Evolutionary conservation across 2,329 filamentous ascomycete genomes (phyloP).

Genomic region (Teratosphaeria destructans): DNA sequence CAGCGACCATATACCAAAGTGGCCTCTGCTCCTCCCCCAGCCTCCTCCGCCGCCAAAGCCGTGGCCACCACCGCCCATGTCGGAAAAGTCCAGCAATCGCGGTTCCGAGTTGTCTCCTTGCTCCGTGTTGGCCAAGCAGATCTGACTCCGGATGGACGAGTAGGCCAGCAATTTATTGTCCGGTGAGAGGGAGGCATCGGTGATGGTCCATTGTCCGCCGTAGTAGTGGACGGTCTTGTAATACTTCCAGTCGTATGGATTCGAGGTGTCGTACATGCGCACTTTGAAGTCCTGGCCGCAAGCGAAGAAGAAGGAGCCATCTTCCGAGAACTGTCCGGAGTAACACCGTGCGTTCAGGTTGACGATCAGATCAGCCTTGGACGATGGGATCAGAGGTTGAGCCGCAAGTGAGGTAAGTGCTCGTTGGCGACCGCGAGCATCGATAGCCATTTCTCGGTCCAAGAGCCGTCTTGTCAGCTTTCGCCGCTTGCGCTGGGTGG

Average conservation of each 20-base stretch:
- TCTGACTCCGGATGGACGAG: constrained; percentile 73
- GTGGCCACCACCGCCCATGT: constrained; percentile 32
- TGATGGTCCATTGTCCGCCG: constrained; percentile 89
- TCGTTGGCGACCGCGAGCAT: constrained; percentile 45
- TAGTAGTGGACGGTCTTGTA: constrained; percentile 94
- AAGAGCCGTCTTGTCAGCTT: constrained; percentile 60
- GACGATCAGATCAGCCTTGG: constrained; percentile 72
- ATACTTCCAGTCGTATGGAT: constrained; percentile 89
- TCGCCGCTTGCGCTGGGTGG: constrained; percentile 45
- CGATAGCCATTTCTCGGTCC: constrained; percentile 70
- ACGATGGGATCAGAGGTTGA: constrained; percentile 66
- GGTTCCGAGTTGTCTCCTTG: constrained; percentile 72
- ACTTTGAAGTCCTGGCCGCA: constrained; percentile 89
- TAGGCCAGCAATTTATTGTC: constrained; percentile 91
- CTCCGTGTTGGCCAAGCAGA: constrained; percentile 80
- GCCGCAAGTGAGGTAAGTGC: constrained; percentile 54
- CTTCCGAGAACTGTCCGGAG: constrained; percentile 90
- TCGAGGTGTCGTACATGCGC: constrained; percentile 94
- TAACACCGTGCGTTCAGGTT: constrained; percentile 82
- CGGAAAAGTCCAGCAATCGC: constrained; percentile 63
- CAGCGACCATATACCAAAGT: constrained; percentile 62
- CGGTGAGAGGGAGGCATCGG: constrained; percentile 80
- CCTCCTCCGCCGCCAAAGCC: constrained; percentile 17
- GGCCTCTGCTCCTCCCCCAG: constrained; percentile 19
- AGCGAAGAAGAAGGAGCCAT: constrained; percentile 94